phyloP scores from a whole-genome alignment of 306 rosid species.

The Quercus bicolor region DNA sequence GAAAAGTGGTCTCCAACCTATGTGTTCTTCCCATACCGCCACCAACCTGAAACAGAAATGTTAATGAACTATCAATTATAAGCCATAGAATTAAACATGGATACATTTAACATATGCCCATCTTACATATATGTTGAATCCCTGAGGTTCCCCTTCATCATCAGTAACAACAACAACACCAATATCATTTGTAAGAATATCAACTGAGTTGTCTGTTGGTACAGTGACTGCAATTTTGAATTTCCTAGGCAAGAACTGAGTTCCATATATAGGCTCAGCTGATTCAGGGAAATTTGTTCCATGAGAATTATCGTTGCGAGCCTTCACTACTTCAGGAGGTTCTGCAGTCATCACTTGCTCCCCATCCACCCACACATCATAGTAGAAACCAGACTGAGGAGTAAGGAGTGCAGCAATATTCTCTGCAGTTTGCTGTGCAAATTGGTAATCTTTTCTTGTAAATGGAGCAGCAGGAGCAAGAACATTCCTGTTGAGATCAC shows the following conservation, averaged over 20 bases:
- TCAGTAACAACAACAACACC: slow-evolving; percentile 81
- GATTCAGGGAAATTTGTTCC: slow-evolving; percentile 90
- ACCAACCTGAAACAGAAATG: slow-evolving; percentile 71
- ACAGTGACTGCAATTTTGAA: slow-evolving; percentile 97
- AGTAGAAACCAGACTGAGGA: slow-evolving; percentile 98
- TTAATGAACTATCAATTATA: slow-evolving; percentile 22
- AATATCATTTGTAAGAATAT: slow-evolving; percentile 85
- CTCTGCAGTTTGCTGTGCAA: slow-evolving; percentile 93
- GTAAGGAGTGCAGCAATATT: slow-evolving; percentile 80
- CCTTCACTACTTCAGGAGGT: slow-evolving; percentile 73
- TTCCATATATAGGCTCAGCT: slow-evolving; percentile 93
- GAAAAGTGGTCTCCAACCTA: slow-evolving; percentile 78
- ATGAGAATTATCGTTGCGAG: slow-evolving; percentile 88
- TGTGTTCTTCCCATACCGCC: slow-evolving; percentile 99
- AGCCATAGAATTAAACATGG: slow-evolving; percentile 5
- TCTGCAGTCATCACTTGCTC: slow-evolving; percentile 75
- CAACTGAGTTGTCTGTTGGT: slow-evolving; percentile 95
- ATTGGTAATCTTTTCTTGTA: slow-evolving; percentile 73
- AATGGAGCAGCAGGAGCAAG: slow-evolving; percentile 98
- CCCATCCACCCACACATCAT: slow-evolving; percentile 98
- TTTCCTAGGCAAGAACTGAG: slow-evolving; percentile 95
- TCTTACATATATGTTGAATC: slow-evolving; percentile 91
- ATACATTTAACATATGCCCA: slow-evolving; percentile 9
- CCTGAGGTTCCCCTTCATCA: slow-evolving; percentile 81
- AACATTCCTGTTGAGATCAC: slow-evolving; percentile 92